These are phyloP conservation scores for Penicillium roqueforti DNA, from an alignment of 495 filamentous ascomycete species.

Conservation along the genomic window DNA sequence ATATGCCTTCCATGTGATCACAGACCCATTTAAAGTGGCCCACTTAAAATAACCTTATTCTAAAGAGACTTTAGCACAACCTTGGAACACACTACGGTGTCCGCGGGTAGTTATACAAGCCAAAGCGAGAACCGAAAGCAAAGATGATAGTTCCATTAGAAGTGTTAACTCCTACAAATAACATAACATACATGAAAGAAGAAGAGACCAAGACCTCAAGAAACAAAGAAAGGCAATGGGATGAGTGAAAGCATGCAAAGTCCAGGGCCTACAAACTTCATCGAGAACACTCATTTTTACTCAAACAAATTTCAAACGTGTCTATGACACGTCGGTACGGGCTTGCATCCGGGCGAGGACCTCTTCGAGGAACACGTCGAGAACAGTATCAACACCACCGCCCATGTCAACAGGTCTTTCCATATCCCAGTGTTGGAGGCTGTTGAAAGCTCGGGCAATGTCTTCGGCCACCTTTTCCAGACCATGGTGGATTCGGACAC, in stretches of 20 bases:
- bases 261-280: neutral
- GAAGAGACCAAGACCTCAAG: neutral
- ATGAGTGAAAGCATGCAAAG: neutral
- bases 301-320: neutral
- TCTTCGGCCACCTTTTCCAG: constrained; percentile 75
- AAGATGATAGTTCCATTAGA: neutral
- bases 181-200: neutral
- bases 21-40: too few species aligned
- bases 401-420: constrained; percentile 87
- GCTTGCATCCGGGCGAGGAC: constrained; percentile 85
- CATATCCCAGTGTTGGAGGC: constrained; percentile 83
- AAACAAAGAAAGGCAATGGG: neutral
- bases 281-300: neutral
- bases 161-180: neutral
- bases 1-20: too few species aligned
- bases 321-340: neutral
- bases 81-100: too few species aligned
- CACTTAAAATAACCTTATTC: too few species aligned
- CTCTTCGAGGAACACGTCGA: constrained; percentile 92
- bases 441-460: constrained; percentile 68
- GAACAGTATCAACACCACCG: constrained; percentile 74
- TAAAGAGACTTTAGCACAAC: too few species aligned
- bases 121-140: neutral
- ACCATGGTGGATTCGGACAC: constrained; percentile 74
- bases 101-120: neutral